Evolutionary conservation across 1,139 yeast genomes (phyloP).

Genomic region (Debaryomyces sp.): DNA sequence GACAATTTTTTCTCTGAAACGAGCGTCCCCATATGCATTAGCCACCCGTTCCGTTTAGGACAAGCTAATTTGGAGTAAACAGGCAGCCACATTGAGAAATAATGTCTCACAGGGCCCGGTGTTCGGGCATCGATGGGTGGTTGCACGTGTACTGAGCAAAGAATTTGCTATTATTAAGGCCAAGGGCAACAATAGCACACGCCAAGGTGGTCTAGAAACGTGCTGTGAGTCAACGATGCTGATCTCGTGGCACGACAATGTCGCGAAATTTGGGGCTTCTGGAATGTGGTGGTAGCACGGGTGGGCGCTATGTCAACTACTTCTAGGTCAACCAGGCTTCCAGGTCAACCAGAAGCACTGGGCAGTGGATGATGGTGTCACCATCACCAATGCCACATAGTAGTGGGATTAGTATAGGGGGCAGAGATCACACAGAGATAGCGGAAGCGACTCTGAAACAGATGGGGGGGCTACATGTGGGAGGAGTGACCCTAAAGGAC

Average conservation of each 20-base stretch:
- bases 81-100: neutral
- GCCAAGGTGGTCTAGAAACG: conserved; percentile 1
- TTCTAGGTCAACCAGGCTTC: neutral
- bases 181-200: neutral
- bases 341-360: neutral
- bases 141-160: neutral
- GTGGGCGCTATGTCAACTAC: neutral
- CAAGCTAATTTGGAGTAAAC: neutral
- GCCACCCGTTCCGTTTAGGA: neutral
- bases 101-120: conserved; percentile 1
- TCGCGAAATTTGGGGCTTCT: neutral
- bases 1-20: neutral
- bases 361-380: neutral
- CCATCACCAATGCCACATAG: neutral
- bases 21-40: conserved; percentile 1
- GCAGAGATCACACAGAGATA: neutral
- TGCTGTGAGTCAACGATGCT: neutral
- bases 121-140: neutral
- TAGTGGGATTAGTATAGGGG: neutral
- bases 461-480: neutral
- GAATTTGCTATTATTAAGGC: neutral
- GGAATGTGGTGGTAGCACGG: neutral
- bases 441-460: neutral
- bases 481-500: neutral
- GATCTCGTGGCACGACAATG: neutral